A percentile compares a stretch with the other conserved stretches of the same genome.
phyloP scores from a whole-genome alignment of 257 asterid genomes.

The Schizonepeta tenuifolia region DNA sequence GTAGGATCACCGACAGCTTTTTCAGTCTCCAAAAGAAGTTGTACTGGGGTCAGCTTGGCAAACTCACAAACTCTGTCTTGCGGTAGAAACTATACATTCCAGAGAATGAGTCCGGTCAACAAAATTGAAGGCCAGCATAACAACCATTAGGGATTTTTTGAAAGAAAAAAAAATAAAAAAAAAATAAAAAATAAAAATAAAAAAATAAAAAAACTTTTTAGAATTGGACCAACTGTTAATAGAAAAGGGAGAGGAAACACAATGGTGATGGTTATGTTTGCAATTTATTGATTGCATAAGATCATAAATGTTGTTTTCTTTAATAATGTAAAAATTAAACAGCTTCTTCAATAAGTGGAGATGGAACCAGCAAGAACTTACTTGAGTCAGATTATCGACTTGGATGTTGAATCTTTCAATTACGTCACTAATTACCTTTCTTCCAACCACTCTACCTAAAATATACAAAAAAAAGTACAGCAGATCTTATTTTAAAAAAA shows the following conservation, averaged over 20 bases:
- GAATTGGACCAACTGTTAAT: constrained; percentile 16
- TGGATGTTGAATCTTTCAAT: constrained; percentile 87
- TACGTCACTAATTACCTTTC: constrained; percentile 65
- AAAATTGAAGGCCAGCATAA: constrained; percentile 15
- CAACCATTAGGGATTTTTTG: constrained; percentile 16
- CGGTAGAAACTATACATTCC: constrained; percentile 77
- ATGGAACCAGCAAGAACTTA: constrained; percentile 46
- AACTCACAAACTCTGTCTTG: constrained; percentile 99
- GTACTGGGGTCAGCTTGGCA: constrained; percentile 94
- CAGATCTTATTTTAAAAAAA: constrained; percentile 12
- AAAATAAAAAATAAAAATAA: too few species aligned
- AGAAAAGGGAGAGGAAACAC: constrained; percentile 6
- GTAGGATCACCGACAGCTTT: constrained; percentile 96
- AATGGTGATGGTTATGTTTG: background rate
- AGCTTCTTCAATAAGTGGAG: constrained; percentile 3
- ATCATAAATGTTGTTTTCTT: background rate
- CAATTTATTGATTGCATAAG: too few species aligned
- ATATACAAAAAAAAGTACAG: constrained; percentile 20
- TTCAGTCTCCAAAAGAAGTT: constrained; percentile 95
- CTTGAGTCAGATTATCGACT: constrained; percentile 95
- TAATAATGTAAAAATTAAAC: background rate
- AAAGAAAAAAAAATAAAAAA: constrained; percentile 3
- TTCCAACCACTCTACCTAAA: constrained; percentile 71
- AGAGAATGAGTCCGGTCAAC: constrained; percentile 16
- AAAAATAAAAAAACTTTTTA: constrained; percentile 10